Percentiles rank a stretch among this genome's conserved stretches.
Conservation (phyloP, 148 eudicot genomes). For the Arctostaphylos glauca region DNA sequence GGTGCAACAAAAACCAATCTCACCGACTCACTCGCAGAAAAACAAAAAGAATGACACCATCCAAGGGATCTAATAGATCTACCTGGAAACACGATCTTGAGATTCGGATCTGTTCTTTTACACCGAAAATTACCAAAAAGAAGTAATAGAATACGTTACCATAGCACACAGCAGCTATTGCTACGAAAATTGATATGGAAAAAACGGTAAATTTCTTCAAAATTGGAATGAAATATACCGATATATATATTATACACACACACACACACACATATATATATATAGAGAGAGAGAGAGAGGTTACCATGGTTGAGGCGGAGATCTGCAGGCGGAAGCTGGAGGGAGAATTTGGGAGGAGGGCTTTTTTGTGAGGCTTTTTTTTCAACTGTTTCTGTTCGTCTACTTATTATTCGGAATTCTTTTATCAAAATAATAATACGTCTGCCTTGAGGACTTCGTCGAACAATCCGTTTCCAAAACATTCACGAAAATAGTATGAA, state of each 20-base stretch:
- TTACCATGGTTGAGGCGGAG: conserved; percentile 16
- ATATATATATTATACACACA: too few species aligned
- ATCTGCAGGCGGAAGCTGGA: conserved; percentile 9
- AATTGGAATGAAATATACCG: background rate
- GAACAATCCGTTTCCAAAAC: too few species aligned
- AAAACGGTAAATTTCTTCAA: background rate
- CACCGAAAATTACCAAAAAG: background rate
- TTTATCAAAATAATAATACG: too few species aligned
- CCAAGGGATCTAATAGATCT: background rate
- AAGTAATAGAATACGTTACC: background rate
- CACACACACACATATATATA: too few species aligned
- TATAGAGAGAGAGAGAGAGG: background rate
- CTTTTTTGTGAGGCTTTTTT: background rate
- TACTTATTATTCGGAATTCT: background rate
- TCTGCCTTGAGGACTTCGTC: too few species aligned
- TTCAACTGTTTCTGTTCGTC: background rate
- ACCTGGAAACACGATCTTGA: background rate
- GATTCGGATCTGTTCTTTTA: background rate
- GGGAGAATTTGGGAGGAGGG: background rate
- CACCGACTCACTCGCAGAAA: background rate
- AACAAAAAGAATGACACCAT: background rate
- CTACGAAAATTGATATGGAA: background rate
- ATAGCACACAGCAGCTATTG: background rate
- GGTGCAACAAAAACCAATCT: too few species aligned
- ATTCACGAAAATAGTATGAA: too few species aligned